Base-by-base conservation (phyloP, 257 asterid genomes). In the Ocimum tenuiflorum region DNA sequence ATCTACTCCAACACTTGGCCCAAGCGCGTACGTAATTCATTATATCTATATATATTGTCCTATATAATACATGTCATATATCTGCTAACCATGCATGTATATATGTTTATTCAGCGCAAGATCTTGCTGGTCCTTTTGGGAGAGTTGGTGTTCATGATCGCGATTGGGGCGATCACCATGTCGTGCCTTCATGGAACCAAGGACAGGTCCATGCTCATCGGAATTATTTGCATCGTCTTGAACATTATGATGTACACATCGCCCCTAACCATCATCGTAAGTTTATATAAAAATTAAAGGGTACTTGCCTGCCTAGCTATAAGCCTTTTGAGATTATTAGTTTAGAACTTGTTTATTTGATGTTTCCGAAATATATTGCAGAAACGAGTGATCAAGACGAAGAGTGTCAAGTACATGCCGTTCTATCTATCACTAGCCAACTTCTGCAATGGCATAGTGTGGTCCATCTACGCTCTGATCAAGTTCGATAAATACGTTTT, bases 361-460 rank as follows among this genome's bases (percentile, higher is more conserved):
- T 60, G 8, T n/a, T 42, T 18, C 3, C 24, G 0, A 27, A 24
- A 35, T 14, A 5, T 53, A 57, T 4, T 54, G 33, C 79, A 90
- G 95, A 48, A 46, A 35, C 80, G 76, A 43, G 97, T 91, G 11
- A 86, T 91, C 66, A 54, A 8, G 62, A 83, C 95, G 1, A 88
- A 88, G 81, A 91, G 97, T 48, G 97, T 88, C 10, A 83, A 83
- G 67, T 91, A 60, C 81, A 84, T 88, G 97, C 97, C 97, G 0
- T 81, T 91, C 70, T 64, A 24, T 15, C 77, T 91, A 0, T 85
- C 96, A 33, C 75, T 88, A 0, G 85, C 95, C 46, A 83, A 75
- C 73, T 83, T 91, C 0, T 27, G 55, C 0, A 91, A 91, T 43
- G 97, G 94, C 27, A 0, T 66, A 0, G 63, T 78, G 12, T 91